phyloP scores from a whole-genome alignment of 768 basidiomycete genomes.

The Coprinellus aureogranulatus region DNA sequence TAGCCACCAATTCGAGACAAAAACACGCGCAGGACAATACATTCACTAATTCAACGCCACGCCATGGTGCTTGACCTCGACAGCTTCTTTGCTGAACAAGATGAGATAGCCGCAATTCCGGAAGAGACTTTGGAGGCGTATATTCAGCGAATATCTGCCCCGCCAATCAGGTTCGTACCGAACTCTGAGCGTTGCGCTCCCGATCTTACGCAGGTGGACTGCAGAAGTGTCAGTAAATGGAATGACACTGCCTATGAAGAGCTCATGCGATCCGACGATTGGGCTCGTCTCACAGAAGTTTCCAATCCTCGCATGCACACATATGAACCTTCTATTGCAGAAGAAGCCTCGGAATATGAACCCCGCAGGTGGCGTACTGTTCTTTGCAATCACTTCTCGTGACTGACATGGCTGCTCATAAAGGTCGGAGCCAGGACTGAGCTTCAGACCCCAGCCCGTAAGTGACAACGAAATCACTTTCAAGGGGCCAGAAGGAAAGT shows the following conservation, averaged over 20 bases:
- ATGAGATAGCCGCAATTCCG: slow-evolving; percentile 50
- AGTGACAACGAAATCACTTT: not conserved
- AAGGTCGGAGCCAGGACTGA: not conserved
- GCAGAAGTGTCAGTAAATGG: slow-evolving; percentile 4
- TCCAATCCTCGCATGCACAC: not conserved
- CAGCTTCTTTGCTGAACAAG: slow-evolving; percentile 54
- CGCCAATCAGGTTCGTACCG: not conserved
- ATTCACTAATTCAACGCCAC: no score
- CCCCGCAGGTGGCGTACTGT: slow-evolving; percentile 1
- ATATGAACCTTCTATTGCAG: not conserved
- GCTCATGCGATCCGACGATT: not conserved
- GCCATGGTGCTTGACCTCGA: slow-evolving; percentile 35
- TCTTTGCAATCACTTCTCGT: not conserved
- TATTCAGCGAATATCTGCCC: slow-evolving; percentile 27
- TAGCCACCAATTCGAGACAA: not conserved
- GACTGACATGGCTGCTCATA: not conserved
- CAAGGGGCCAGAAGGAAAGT: no score
- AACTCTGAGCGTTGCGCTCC: not conserved
- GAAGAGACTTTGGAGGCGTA: slow-evolving; percentile 54
- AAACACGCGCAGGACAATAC: not conserved
- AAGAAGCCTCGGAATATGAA: slow-evolving; percentile 1
- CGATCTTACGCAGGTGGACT: not conserved
- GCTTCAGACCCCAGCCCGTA: not conserved
- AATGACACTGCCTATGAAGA: not conserved
- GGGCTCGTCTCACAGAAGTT: not conserved